Evolutionary conservation across 805 yeast species (phyloP), one percentile per base, ranked within the genome.

Genomic region (Ogataea nonfermentans): DNA sequence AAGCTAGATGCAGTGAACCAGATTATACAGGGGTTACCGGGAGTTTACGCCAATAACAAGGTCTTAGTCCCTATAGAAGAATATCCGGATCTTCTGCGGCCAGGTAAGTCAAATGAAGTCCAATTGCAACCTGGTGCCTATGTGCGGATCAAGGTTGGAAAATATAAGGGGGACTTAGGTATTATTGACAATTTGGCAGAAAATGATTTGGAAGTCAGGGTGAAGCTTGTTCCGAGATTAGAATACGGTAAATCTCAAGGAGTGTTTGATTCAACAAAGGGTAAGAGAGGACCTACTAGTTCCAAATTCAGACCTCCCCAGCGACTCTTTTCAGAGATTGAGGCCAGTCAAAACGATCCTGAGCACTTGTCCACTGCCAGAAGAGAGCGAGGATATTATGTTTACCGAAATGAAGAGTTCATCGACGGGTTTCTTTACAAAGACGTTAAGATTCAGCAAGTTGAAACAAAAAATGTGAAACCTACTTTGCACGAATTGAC

Each of bases 31-130:
- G 98, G 98, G 65, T 75, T 93, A 60, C 91, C 93, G 24, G 90
- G 89, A 62, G 81, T 91, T 24, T 93, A 83, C 53, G 57, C 75
- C 19, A 50, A 53, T 26, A 83, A 84, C 55, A 85, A 86, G 63
- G 73, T 90, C 35, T 71, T 91, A 45, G 96, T 93, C 33, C 99
- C 99, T 5, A 93, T 93, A 43, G 87, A 86, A 61, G 99, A 93
- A 65, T 85, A 89, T 61, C 96, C 96, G 2, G 95, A 90, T 61
- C 71, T 93, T 55, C 72, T 93, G 59, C 84, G 95, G 57, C 96
- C 95, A 41, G 86, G 81, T 40, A 88, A 84, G 63, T 79, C 95
- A 0, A 77, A 87, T 37, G 98, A 90, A 54, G 84, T 88, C 17
- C 90, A 87, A 53, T 68, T 93, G 16, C 82, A 81, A 32, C 97